phyloP scores from a whole-genome alignment of 306 rosid genomes.

The Prosopis cineraria region DNA sequence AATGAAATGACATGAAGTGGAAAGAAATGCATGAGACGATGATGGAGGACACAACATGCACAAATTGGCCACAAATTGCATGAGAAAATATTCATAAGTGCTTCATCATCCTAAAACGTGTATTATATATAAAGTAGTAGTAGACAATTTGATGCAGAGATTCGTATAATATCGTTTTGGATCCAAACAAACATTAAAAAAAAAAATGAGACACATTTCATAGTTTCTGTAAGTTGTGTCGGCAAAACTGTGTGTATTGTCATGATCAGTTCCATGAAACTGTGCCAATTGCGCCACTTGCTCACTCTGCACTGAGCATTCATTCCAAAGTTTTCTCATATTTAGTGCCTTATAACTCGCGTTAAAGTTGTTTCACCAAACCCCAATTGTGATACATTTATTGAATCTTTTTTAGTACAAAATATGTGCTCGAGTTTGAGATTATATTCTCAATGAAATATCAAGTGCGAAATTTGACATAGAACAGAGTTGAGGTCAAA shows the following conservation, averaged over 20 bases:
- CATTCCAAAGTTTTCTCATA: neutral
- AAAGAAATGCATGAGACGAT: neutral
- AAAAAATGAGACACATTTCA: neutral
- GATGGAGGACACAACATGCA: neutral
- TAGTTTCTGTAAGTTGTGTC: neutral
- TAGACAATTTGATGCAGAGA: neutral
- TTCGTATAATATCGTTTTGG: neutral
- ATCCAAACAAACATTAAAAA: neutral
- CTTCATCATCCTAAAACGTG: neutral
- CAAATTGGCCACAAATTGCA: constrained; percentile 21
- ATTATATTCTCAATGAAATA: neutral
- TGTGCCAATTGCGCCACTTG: constrained; percentile 7
- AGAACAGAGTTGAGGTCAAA: neutral
- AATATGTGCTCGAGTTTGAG: too few species aligned
- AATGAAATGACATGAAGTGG: constrained; percentile 18
- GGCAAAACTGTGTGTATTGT: neutral
- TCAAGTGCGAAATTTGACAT: neutral
- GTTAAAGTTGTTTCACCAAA: neutral
- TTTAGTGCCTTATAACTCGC: neutral
- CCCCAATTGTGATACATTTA: neutral
- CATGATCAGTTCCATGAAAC: neutral
- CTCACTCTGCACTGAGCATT: neutral
- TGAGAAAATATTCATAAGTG: constrained; percentile 2
- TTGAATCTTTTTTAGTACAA: too few species aligned
- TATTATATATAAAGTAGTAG: neutral